Evolutionary conservation across 2,329 filamentous ascomycete species (phyloP).

Genomic region (Fusarium denticulatum): DNA sequence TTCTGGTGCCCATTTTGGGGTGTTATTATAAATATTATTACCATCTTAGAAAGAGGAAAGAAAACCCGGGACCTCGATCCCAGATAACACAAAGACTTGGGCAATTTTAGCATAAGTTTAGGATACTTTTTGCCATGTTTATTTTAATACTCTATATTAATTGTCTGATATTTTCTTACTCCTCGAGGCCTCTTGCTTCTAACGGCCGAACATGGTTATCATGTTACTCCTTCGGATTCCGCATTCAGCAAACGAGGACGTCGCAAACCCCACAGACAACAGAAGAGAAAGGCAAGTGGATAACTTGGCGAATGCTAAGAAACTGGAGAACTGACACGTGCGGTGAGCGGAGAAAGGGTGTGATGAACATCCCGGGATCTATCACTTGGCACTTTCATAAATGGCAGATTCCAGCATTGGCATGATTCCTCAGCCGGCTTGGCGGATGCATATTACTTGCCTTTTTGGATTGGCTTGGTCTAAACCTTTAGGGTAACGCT

Average conservation of each 20-base stretch:
- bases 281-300: slow-evolving; percentile 40
- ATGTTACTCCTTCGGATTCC: too few species aligned
- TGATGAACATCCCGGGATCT: neutral
- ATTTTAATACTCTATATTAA: too few species aligned
- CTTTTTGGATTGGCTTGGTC: neutral
- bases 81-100: too few species aligned
- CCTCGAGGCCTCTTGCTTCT: too few species aligned
- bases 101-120: too few species aligned
- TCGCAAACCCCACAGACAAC: neutral
- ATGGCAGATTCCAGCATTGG: neutral
- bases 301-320: slow-evolving; percentile 53
- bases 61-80: too few species aligned
- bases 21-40: too few species aligned
- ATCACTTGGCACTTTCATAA: neutral
- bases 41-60: too few species aligned
- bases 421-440: neutral
- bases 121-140: too few species aligned
- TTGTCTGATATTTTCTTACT: too few species aligned
- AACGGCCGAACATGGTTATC: fast-evolving
- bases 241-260: neutral
- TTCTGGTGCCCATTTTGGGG: too few species aligned
- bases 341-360: neutral
- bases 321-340: neutral
- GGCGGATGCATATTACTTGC: neutral
- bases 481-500: neutral